Conservation (phyloP, 176 grass and related monocot species). For the Pharus latifolius region DNA sequence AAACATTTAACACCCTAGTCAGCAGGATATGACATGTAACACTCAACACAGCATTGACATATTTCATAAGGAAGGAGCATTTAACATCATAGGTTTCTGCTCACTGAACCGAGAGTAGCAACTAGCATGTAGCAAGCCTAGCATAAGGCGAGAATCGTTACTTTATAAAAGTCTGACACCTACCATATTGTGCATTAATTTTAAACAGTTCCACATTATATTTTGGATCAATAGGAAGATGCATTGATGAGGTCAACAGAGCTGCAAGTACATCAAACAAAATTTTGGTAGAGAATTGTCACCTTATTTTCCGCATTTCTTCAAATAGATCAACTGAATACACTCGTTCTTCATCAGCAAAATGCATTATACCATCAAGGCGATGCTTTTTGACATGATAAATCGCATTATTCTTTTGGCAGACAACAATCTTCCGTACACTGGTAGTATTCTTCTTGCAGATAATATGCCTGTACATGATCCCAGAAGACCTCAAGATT, state of each 20-base stretch:
- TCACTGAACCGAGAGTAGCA: too few relatives aligned
- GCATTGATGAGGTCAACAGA: not conserved
- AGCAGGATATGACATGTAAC: conserved; percentile 6
- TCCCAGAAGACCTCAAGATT: conserved; percentile 75
- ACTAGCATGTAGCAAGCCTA: not conserved
- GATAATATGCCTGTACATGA: conserved; percentile 92
- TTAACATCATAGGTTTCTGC: too few relatives aligned
- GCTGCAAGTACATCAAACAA: not conserved
- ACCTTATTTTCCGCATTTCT: conserved; percentile 92
- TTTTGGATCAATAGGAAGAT: not conserved
- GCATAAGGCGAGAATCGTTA: not conserved
- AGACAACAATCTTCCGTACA: conserved; percentile 51
- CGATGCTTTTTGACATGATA: conserved; percentile 86
- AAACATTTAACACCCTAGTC: not conserved
- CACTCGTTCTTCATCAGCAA: conserved; percentile 75
- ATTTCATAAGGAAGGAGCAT: conserved; percentile 18
- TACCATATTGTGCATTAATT: too few relatives aligned
- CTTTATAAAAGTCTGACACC: not conserved
- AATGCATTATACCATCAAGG: conserved; percentile 94
- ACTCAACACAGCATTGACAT: conserved; percentile 9
- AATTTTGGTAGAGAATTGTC: not conserved
- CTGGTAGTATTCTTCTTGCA: conserved; percentile 69
- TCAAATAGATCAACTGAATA: conserved; percentile 75
- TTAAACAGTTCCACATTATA: not conserved
- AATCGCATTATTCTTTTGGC: conserved; percentile 78